Evolutionary conservation across 495 filamentous ascomycete genomes (phyloP).

Genomic region (Neurospora sublineolata): DNA sequence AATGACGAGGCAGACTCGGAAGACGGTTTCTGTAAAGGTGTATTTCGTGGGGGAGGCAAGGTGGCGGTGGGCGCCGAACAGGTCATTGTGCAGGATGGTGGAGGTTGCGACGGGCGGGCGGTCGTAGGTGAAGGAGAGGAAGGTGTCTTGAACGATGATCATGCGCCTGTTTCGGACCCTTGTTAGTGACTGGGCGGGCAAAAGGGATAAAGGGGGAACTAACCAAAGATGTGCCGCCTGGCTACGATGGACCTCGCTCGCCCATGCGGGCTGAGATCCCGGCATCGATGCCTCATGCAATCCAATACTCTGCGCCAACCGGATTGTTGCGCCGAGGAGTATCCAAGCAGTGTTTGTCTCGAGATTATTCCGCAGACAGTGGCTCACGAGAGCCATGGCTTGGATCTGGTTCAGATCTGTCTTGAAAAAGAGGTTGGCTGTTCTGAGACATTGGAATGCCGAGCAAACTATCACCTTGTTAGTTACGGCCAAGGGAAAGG

Average conservation of each 20-base stretch:
- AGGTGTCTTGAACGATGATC: background rate
- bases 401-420: slow-evolving; percentile 2
- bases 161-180: background rate
- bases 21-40: slow-evolving; percentile 1
- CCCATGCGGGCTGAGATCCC: background rate
- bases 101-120: background rate
- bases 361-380: background rate
- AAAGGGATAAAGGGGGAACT: background rate
- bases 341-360: slow-evolving; percentile 3
- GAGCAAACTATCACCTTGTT: background rate
- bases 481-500: background rate
- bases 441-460: background rate
- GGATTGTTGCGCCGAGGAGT: background rate
- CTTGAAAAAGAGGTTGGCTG: slow-evolving; percentile 2
- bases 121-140: slow-evolving; percentile 1
- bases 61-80: background rate
- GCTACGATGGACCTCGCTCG: background rate
- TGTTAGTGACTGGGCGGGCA: background rate
- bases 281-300: background rate
- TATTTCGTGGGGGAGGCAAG: background rate
- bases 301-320: background rate
- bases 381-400: background rate
- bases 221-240: background rate
- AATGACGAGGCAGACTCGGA: background rate
- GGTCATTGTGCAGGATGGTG: background rate